Percentiles rank a stretch among this genome's conserved stretches.
Conservation (phyloP, 805 yeast genomes). For the Maudiozyma turicensis region DNA sequence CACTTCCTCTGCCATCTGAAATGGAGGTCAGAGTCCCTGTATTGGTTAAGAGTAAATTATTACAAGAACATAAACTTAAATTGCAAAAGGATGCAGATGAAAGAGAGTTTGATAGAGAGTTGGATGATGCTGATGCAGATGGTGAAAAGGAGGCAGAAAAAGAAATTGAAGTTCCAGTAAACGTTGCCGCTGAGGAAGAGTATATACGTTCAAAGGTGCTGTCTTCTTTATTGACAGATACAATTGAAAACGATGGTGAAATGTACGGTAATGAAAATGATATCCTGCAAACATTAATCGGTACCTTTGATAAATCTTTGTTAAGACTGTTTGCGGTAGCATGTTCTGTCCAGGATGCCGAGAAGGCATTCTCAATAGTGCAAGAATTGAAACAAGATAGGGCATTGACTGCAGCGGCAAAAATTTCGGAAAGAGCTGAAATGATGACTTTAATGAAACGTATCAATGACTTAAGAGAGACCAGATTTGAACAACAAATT, state of each 20-base stretch:
- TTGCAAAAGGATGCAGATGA: slow-evolving; percentile 23
- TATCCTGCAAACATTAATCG: slow-evolving; percentile 41
- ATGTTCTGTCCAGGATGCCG: slow-evolving; percentile 54
- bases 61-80: slow-evolving; percentile 22
- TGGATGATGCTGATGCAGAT: slow-evolving; percentile 15
- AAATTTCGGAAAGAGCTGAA: slow-evolving; percentile 70
- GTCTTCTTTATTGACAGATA: slow-evolving; percentile 54
- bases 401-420: slow-evolving; percentile 74
- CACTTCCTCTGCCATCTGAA: slow-evolving; percentile 77
- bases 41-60: slow-evolving; percentile 24
- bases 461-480: slow-evolving; percentile 45
- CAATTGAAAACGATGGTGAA: slow-evolving; percentile 38
- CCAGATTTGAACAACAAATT: slow-evolving; percentile 22
- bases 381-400: slow-evolving; percentile 63
- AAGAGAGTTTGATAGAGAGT: slow-evolving; percentile 5
- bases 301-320: slow-evolving; percentile 65
- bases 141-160: slow-evolving; percentile 12
- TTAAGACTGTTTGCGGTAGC: slow-evolving; percentile 65
- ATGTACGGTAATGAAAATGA: slow-evolving; percentile 40
- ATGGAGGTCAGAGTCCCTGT: slow-evolving; percentile 63
- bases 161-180: slow-evolving; percentile 22
- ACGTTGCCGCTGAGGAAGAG: slow-evolving; percentile 47
- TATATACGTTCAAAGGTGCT: slow-evolving; percentile 50
- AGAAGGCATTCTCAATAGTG: slow-evolving; percentile 62
- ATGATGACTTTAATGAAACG: slow-evolving; percentile 42